These are phyloP conservation scores for Phytopythium delawarense DNA, from an alignment of 352 stramenopile species.

Conservation along the genomic window DNA sequence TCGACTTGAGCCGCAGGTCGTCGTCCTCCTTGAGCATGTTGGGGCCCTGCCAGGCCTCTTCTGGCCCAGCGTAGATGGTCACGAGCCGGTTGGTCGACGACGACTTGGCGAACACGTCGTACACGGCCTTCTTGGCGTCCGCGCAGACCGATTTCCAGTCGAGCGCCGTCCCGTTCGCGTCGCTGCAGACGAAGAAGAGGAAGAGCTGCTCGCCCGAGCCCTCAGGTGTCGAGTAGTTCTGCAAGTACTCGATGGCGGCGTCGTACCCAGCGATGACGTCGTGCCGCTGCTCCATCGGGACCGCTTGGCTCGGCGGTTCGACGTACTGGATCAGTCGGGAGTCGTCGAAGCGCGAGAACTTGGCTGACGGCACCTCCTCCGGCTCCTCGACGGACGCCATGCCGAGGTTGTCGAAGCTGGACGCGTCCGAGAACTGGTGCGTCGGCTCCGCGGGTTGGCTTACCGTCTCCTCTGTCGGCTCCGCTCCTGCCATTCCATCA, in stretches of 20 bases:
- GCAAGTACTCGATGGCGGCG: constrained; percentile 41
- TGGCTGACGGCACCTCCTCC: not conserved
- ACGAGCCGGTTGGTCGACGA: constrained; percentile 47
- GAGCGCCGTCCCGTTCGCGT: constrained; percentile 29
- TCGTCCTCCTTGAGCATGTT: constrained; percentile 57
- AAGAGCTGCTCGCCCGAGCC: constrained; percentile 41
- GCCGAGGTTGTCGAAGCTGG: not conserved
- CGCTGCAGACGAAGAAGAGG: constrained; percentile 66
- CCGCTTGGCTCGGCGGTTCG: constrained; percentile 6
- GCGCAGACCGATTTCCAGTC: constrained; percentile 53
- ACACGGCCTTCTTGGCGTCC: constrained; percentile 39
- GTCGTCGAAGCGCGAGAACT: constrained; percentile 16
- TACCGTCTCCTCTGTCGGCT: not conserved
- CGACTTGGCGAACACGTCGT: constrained; percentile 53
- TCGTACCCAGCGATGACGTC: constrained; percentile 43
- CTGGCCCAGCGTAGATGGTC: constrained; percentile 48
- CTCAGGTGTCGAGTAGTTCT: constrained; percentile 25
- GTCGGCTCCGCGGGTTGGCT: not conserved
- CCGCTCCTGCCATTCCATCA: not conserved
- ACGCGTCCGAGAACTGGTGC: not conserved
- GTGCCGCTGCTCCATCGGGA: constrained; percentile 40
- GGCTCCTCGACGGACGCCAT: not conserved
- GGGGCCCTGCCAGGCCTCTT: constrained; percentile 43
- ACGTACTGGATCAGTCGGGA: constrained; percentile 18
- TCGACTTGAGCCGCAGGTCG: constrained; percentile 55